Evolutionary conservation across 2,329 filamentous ascomycete genomes (phyloP).

Genomic region (Fusarium oxysporum): DNA sequence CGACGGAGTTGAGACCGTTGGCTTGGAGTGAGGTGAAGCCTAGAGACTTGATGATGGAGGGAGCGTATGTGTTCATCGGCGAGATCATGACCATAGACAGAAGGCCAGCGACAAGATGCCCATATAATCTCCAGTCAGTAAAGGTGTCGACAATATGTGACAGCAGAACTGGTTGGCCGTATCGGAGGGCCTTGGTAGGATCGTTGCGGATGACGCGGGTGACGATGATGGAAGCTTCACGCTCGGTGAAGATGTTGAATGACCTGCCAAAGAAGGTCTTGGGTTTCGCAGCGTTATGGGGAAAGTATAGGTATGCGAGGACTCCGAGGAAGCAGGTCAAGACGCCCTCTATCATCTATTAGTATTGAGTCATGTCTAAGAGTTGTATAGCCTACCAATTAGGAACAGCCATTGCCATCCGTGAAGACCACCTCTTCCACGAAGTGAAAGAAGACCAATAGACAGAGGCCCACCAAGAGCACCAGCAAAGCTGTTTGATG

Average conservation of each 20-base stretch:
- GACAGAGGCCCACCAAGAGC: conserved; percentile 45
- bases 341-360: conserved; percentile 34
- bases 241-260: conserved; percentile 40
- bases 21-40: conserved; percentile 45
- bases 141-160: conserved; percentile 46
- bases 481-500: conserved; percentile 46
- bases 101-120: conserved; percentile 42
- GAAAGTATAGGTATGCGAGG: conserved; percentile 46
- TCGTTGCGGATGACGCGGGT: conserved; percentile 47
- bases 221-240: conserved; percentile 44
- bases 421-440: conserved; percentile 37
- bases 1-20: conserved; percentile 47
- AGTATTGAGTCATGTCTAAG: too few relatives aligned
- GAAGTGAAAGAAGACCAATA: conserved; percentile 44
- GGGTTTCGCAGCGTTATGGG: conserved; percentile 41
- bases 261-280: conserved; percentile 44
- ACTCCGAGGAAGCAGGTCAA: conserved; percentile 42
- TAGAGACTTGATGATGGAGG: conserved; percentile 47
- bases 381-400: too few relatives aligned
- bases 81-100: conserved; percentile 50
- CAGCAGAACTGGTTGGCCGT: conserved; percentile 36
- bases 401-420: conserved; percentile 50
- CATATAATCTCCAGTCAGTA: conserved; percentile 46
- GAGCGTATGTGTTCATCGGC: conserved; percentile 48
- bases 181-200: conserved; percentile 44